Conservation (phyloP, 2,329 filamentous ascomycete genomes). For the Pseudogymnoascus sp. region DNA sequence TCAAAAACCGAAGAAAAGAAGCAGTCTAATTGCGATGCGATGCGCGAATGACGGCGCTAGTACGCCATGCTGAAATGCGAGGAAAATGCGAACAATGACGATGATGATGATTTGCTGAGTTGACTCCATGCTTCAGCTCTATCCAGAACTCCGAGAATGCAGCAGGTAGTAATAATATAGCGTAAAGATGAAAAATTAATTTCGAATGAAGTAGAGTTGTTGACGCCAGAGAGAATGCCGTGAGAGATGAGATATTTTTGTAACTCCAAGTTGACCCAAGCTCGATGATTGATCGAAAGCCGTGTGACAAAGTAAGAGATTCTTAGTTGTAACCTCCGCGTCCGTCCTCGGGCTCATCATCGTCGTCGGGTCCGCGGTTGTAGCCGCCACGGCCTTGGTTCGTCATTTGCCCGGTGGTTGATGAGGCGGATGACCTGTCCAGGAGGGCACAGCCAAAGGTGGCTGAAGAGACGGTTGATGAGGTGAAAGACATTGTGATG, state of each 20-base stretch:
- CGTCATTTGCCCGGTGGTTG: conserved; percentile 6
- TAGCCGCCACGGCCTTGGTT: conserved; percentile 10
- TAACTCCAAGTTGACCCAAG: neutral
- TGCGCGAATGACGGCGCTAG: neutral
- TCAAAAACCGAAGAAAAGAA: neutral
- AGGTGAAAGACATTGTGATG: neutral
- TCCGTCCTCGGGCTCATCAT: conserved; percentile 24
- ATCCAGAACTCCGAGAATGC: neutral
- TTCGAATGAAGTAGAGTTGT: neutral
- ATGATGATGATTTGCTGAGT: neutral
- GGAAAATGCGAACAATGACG: neutral
- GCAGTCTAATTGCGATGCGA: neutral
- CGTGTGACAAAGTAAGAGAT: neutral
- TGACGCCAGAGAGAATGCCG: neutral
- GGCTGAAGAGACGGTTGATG: neutral
- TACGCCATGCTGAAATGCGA: neutral
- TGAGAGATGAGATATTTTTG: neutral
- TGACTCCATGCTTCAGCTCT: neutral
- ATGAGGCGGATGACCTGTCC: neutral
- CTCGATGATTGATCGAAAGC: neutral
- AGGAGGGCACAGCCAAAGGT: neutral
- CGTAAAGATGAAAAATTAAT: neutral
- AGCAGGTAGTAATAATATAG: neutral
- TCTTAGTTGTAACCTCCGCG: conserved; percentile 24
- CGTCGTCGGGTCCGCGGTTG: conserved; percentile 22